These are phyloP conservation scores for Coprinellus aureogranulatus DNA, from an alignment of 768 basidiomycete species.

Conservation along the genomic window DNA sequence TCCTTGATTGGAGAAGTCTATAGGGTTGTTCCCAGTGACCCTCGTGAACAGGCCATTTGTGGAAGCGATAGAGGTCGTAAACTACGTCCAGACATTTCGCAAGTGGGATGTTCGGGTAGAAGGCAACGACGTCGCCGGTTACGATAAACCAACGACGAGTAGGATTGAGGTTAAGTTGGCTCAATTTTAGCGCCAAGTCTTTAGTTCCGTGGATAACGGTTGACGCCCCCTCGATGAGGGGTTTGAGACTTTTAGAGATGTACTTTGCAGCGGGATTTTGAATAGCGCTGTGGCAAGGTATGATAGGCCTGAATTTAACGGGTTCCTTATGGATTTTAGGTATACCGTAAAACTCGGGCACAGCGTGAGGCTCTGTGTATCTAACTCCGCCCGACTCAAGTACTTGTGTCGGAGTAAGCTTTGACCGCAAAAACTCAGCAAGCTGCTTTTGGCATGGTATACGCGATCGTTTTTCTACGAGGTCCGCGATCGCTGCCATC, in stretches of 20 bases:
- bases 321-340: slow-evolving; percentile 35
- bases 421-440: not conserved
- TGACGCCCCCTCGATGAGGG: slow-evolving; percentile 24
- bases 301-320: slow-evolving; percentile 26
- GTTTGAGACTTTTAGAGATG: slow-evolving; percentile 29
- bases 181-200: slow-evolving; percentile 32
- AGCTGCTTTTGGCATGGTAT: not conserved
- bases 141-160: not conserved
- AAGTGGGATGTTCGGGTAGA: slow-evolving; percentile 16
- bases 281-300: slow-evolving; percentile 29
- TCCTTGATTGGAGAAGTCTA: no score
- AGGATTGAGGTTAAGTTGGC: slow-evolving; percentile 13
- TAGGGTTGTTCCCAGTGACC: no score
- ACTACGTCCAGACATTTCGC: not conserved
- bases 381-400: not conserved
- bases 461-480: not conserved
- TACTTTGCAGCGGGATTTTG: slow-evolving; percentile 29
- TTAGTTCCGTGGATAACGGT: slow-evolving; percentile 28
- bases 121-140: slow-evolving; percentile 5
- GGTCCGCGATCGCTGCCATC: not conserved
- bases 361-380: not conserved
- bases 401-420: not conserved
- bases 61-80: not conserved
- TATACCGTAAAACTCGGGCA: slow-evolving; percentile 21
- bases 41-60: not conserved